Conservation (phyloP, 768 basidiomycete species). For the Lentinula detonsa region DNA sequence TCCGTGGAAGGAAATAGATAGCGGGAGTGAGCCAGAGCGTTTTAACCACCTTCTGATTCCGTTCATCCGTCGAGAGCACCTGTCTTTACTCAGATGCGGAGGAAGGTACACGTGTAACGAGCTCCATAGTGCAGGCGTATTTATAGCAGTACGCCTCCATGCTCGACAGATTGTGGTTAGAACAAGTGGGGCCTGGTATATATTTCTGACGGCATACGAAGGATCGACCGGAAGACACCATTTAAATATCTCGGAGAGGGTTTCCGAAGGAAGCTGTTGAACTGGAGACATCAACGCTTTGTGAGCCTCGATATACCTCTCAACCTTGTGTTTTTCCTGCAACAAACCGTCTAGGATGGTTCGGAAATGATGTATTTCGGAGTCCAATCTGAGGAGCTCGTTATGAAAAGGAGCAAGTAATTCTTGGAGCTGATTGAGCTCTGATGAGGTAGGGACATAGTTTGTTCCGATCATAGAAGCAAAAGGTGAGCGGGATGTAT, state of each 20-base stretch:
- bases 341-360: not conserved
- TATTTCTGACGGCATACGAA: conserved; percentile 13
- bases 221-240: conserved; percentile 16
- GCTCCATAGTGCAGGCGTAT: conserved; percentile 21
- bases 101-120: conserved; percentile 12
- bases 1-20: not conserved
- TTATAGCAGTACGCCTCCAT: conserved; percentile 21
- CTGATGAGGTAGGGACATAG: not conserved
- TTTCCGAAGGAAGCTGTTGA: conserved; percentile 17
- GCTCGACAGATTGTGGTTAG: conserved; percentile 18
- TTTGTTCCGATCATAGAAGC: conserved; percentile 1
- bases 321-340: not conserved
- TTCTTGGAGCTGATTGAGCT: not conserved
- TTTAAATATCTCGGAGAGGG: conserved; percentile 21
- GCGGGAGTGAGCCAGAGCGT: not conserved
- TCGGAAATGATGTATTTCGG: not conserved
- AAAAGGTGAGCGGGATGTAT: not conserved
- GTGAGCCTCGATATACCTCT: conserved; percentile 13
- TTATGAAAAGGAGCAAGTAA: not conserved
- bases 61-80: not conserved
- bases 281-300: conserved; percentile 18
- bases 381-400: not conserved
- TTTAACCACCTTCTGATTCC: not conserved
- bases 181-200: conserved; percentile 16
- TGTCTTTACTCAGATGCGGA: not conserved